Evolutionary conservation across 306 rosid genomes (phyloP).

Genomic region (Glycyrrhiza uralensis): DNA sequence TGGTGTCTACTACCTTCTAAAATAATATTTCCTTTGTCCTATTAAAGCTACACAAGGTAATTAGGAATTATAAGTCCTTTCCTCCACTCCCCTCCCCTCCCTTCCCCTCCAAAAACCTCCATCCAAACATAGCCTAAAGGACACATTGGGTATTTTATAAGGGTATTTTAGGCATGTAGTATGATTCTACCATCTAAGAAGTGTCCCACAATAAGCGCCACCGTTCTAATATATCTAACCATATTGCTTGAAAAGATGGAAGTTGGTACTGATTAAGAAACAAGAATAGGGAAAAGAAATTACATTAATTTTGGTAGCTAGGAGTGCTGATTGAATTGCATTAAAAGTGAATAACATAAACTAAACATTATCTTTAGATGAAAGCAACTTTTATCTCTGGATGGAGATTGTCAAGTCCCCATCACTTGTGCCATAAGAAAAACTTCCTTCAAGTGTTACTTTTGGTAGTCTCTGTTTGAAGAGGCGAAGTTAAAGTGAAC

Average conservation of each 20-base stretch:
- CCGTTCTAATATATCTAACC: background rate
- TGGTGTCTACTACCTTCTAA: too few relatives aligned
- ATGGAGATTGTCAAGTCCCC: conserved; percentile 22
- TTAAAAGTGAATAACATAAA: background rate
- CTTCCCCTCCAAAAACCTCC: too few relatives aligned
- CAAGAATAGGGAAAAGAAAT: background rate
- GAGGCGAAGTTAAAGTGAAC: background rate
- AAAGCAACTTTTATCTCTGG: conserved; percentile 18
- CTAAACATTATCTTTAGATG: conserved; percentile 5
- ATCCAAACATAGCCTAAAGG: too few relatives aligned
- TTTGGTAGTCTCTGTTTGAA: background rate
- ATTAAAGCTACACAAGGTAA: too few relatives aligned
- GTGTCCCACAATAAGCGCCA: too few relatives aligned
- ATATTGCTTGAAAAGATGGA: conserved; percentile 19
- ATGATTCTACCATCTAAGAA: too few relatives aligned
- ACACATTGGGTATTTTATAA: too few relatives aligned
- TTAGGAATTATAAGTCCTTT: too few relatives aligned
- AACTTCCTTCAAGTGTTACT: conserved; percentile 3
- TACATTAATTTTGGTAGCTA: background rate
- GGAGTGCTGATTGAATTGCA: background rate
- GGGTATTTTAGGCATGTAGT: too few relatives aligned
- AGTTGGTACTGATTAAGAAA: background rate
- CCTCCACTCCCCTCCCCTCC: too few relatives aligned
- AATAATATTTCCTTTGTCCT: too few relatives aligned
- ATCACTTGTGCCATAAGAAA: conserved; percentile 32